A percentile compares a stretch with the other conserved stretches of the same genome.
phyloP scores from a whole-genome alignment of 768 basidiomycete species.

The Serendipita sp. region DNA sequence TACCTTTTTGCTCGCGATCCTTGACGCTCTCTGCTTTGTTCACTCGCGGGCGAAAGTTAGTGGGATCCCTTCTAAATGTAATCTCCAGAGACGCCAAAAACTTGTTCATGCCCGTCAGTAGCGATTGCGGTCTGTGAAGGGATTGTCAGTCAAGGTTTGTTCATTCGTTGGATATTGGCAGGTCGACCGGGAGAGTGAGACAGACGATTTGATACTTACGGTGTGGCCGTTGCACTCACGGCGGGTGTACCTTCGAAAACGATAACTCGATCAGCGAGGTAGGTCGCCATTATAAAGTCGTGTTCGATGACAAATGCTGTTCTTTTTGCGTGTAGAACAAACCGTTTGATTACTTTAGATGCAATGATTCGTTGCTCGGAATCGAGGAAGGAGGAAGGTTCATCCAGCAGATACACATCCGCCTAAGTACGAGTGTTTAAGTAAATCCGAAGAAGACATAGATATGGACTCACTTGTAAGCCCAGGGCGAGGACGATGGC shows the following conservation, averaged over 20 bases:
- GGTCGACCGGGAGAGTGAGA: not conserved
- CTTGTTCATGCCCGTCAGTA: constrained; percentile 94
- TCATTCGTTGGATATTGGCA: not conserved
- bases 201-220: constrained; percentile 33
- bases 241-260: constrained; percentile 84
- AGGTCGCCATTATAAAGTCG: constrained; percentile 99
- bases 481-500: constrained; percentile 90
- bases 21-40: constrained; percentile 77
- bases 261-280: constrained; percentile 94
- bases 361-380: constrained; percentile 99
- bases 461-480: constrained; percentile 19
- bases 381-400: constrained; percentile 90
- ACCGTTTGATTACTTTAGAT: constrained; percentile 95
- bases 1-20: constrained; percentile 76
- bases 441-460: not conserved
- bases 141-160: not conserved
- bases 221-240: constrained; percentile 73
- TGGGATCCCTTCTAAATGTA: constrained; percentile 95
- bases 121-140: constrained; percentile 62
- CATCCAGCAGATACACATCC: constrained; percentile 86
- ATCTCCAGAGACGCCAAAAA: constrained; percentile 93
- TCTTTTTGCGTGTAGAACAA: constrained; percentile 92
- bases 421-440: not conserved
- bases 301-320: constrained; percentile 99
- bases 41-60: constrained; percentile 78